Evolutionary conservation across 192 early-diverging fungal genomes (phyloP), one percentile per base, ranked within the genome.

Genomic region (Paraglomus occultum): DNA sequence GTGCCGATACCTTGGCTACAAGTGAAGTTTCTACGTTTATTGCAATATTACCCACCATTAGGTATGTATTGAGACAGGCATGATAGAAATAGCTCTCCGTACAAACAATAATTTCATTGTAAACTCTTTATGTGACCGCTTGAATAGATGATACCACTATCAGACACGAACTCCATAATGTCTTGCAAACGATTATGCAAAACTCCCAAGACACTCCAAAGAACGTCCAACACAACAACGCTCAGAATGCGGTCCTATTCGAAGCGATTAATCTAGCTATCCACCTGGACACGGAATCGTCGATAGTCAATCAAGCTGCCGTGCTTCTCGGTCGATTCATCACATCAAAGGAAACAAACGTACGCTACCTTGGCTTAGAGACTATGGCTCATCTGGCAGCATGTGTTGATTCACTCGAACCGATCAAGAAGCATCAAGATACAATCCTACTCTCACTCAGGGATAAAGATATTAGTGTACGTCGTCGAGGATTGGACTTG

Each of bases 1-100:
- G 93, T 99, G 50, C 94, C 97, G 0, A 90, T 89, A 45, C 97
- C 97, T 43, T 99, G 97, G 97, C 83, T 99, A 51, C 97, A 98
- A 78, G 89, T 98, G 72, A 98, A 97, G 74, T 85, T 97, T 17
- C 80, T 99, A 59, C 84, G 95, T 38, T 82, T 99, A 39, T 76
- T 99, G 51, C 97, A 98, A 78, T 97, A 97, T 80, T 99, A 90
- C 78, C 92, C 95, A 22, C 86, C 94, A 15, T 91, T 92, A 23
- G 88, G 91, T 83, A 84, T 72, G 51, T 70, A 5, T 6, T 31
- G 31, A 31, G 31, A 31, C 31, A 2, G 31, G 44, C 40, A 10
- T 1, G 52, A 42, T 22, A 47, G 50, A n/a, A 18, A 8, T 15
- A 54, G 12, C n/a, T 20, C 44, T 46, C 45, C 40, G 64, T 6